phyloP scores from a whole-genome alignment of 352 stramenopile species.

The Pilasporangium apinafurcum region DNA sequence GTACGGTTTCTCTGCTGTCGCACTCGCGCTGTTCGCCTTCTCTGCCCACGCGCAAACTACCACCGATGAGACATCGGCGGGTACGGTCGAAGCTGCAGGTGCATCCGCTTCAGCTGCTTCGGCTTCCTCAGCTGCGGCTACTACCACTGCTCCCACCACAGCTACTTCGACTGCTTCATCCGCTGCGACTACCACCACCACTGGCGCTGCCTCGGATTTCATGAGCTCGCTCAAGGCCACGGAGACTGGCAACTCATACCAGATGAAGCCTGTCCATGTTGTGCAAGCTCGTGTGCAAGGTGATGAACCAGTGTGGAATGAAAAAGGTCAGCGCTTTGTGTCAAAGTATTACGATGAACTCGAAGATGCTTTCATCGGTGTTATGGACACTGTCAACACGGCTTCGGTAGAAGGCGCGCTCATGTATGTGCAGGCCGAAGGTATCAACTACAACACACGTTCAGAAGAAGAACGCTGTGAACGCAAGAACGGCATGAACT shows the following conservation, averaged over 20 bases:
- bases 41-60: no score
- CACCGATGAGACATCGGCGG: no score
- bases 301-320: slow-evolving; percentile 54
- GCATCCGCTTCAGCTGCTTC: no score
- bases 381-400: slow-evolving; percentile 80
- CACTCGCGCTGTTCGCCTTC: no score
- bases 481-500: slow-evolving; percentile 51
- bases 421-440: slow-evolving; percentile 85
- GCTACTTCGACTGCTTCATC: no score
- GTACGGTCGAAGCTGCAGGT: no score
- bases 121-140: no score
- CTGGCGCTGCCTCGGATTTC: slow-evolving; percentile 6
- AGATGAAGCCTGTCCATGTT: slow-evolving; percentile 66
- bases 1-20: no score
- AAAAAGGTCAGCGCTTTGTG: slow-evolving; percentile 46
- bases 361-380: slow-evolving; percentile 42
- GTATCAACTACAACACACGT: slow-evolving; percentile 76
- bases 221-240: slow-evolving; percentile 9
- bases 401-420: slow-evolving; percentile 75
- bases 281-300: slow-evolving; percentile 73
- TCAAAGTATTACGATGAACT: slow-evolving; percentile 49
- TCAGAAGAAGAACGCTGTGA: slow-evolving; percentile 41
- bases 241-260: slow-evolving; percentile 25
- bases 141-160: no score
- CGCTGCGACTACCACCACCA: background rate